These are phyloP conservation scores for Fistulifera pelliculosa DNA, from an alignment of 108 stramenopile species.

Conservation along the genomic window DNA sequence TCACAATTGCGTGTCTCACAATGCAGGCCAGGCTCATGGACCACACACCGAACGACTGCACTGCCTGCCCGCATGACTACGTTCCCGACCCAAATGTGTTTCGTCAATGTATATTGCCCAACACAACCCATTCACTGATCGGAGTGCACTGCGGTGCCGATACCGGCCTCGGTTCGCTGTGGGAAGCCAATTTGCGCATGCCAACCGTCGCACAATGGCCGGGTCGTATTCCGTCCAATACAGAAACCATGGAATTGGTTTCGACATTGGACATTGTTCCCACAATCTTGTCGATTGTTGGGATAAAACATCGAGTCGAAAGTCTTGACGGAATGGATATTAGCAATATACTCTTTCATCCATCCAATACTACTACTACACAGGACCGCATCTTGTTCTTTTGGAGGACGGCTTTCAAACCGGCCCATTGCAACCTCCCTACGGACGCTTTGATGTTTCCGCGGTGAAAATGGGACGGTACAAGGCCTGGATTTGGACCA, in stretches of 20 bases:
- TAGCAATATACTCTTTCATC: constrained; percentile 16
- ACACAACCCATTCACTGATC: constrained; percentile 23
- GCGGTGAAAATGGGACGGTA: constrained; percentile 35
- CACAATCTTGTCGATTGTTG: constrained; percentile 34
- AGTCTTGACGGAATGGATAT: constrained; percentile 47
- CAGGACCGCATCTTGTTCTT: constrained; percentile 38
- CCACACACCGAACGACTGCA: constrained; percentile 20
- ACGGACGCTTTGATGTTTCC: constrained; percentile 50
- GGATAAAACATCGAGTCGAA: constrained; percentile 6
- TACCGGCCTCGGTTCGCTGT: constrained; percentile 53
- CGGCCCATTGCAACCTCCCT: constrained; percentile 46
- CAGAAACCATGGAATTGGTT: constrained; percentile 23
- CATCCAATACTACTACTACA: neutral
- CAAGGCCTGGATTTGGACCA: constrained; percentile 55
- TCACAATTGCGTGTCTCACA: constrained; percentile 11
- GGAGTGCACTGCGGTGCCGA: constrained; percentile 54
- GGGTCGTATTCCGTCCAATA: constrained; percentile 13
- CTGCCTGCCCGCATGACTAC: constrained; percentile 55
- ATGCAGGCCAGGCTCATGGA: constrained; percentile 16
- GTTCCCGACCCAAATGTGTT: constrained; percentile 18
- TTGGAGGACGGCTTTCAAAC: constrained; percentile 55
- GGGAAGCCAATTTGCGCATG: constrained; percentile 66
- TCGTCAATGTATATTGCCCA: constrained; percentile 3
- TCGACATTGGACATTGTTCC: constrained; percentile 61
- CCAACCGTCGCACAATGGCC: constrained; percentile 47